Percentiles rank a stretch among this genome's conserved stretches.
Evolutionary conservation across 2,329 filamentous ascomycete genomes (phyloP).

Genomic region (Colletotrichum nymphaeae): DNA sequence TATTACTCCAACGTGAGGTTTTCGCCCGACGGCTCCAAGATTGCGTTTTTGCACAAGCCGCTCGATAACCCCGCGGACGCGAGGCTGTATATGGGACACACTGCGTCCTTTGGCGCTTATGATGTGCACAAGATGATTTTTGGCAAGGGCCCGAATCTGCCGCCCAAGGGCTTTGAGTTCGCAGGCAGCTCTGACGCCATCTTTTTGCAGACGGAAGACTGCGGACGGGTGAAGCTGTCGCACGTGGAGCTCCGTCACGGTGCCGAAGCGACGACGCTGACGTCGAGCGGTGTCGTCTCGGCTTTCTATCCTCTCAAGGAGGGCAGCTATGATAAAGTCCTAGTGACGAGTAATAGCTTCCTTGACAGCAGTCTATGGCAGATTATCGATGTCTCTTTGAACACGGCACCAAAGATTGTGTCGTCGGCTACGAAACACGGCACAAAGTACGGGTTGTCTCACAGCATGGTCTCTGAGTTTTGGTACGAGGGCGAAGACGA

Average conservation of each 20-base stretch:
- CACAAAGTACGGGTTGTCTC: conserved; percentile 46
- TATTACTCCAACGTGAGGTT: conserved; percentile 45
- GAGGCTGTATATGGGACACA: conserved; percentile 46
- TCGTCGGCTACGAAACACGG: conserved; percentile 47
- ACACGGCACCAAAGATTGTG: conserved; percentile 40
- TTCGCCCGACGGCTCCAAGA: conserved; percentile 48
- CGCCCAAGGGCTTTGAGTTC: conserved; percentile 49
- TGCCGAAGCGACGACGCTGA: conserved; percentile 41
- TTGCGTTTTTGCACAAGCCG: conserved; percentile 48
- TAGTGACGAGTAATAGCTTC: conserved; percentile 51
- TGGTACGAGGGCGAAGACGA: conserved; percentile 52
- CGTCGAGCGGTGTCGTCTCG: conserved; percentile 42
- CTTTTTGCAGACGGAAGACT: conserved; percentile 47
- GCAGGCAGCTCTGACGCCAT: conserved; percentile 45
- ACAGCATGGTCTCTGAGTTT: conserved; percentile 52
- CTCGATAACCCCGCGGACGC: conserved; percentile 39
- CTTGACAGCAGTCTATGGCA: conserved; percentile 52
- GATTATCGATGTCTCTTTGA: conserved; percentile 43
- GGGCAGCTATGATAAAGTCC: conserved; percentile 42
- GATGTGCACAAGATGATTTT: conserved; percentile 44
- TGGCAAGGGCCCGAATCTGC: conserved; percentile 41
- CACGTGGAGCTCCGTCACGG: conserved; percentile 45
- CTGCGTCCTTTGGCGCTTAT: conserved; percentile 41
- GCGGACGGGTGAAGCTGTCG: conserved; percentile 47
- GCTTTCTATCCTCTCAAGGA: conserved; percentile 43